Conservation (phyloP, 2,329 filamentous ascomycete genomes). For the Microdochium paspali region DNA sequence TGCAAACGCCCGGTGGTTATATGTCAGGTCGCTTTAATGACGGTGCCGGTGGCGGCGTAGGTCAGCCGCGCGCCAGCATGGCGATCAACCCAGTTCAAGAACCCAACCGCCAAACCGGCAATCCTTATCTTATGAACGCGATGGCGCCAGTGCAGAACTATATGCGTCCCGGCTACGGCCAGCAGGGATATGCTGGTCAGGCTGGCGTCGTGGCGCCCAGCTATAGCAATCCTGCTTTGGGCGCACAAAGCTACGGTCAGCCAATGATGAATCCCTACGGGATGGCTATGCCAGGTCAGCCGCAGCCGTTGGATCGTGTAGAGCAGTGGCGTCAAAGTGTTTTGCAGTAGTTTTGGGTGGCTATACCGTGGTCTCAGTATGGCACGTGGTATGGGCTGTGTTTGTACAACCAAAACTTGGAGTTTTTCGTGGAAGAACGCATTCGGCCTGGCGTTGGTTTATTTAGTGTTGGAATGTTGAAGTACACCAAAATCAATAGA, state of each 20-base stretch:
- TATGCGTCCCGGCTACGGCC: background rate
- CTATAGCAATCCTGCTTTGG: background rate
- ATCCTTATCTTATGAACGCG: background rate
- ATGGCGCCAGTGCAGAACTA: background rate
- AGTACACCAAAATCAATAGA: no score
- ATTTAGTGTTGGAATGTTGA: no score
- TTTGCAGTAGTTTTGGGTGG: background rate
- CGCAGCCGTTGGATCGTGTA: background rate
- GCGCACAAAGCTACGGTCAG: background rate
- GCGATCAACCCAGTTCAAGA: constrained; percentile 7
- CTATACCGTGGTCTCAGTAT: background rate
- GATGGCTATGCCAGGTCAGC: background rate
- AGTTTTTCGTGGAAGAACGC: background rate
- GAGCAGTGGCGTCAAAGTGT: background rate
- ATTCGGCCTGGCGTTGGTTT: background rate
- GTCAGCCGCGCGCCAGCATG: constrained; percentile 13
- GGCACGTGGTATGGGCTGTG: no score
- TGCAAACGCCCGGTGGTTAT: constrained; percentile 33
- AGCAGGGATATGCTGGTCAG: background rate
- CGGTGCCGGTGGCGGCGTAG: constrained; percentile 30
- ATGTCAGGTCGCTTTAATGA: constrained; percentile 46
- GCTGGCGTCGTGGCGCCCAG: background rate
- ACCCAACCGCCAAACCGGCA: background rate
- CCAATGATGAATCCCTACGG: background rate
- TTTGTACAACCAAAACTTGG: no score